Evolutionary conservation across 2,329 filamentous ascomycete species (phyloP), one percentile per base, ranked within the genome.

Genomic region (Cercospora canescens): DNA sequence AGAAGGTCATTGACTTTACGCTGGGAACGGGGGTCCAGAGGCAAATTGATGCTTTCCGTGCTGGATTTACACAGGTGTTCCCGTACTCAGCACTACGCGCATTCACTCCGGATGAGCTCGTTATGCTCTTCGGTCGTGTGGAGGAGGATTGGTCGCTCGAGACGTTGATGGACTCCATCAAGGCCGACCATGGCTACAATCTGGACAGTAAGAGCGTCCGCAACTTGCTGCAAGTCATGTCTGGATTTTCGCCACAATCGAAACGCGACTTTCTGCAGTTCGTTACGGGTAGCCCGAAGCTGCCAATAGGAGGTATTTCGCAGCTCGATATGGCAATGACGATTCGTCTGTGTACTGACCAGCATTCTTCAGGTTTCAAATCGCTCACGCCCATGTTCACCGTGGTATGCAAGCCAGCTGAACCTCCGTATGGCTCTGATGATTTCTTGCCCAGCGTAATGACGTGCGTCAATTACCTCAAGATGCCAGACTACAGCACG

Each of bases 391-490:
- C 95, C 21, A 97, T 98, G 90, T 98, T 99, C 78, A 99, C 95
- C 3, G 95, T 99, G 69, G 95, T 99, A 50, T 98, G 95, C 85
- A 97, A 97, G 80, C 94, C 94, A n/a, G 96, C 92, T 79, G 95
- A 99, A 76, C 89, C 93, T 16, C 95, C 95, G 1, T 95, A 94
- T 78, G 91, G 90, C 3, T 94, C 94, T 4, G 95, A 99, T 76
- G 95, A 99, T 81, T 99, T 98, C 75, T 86, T 99, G n/a, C 95
- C 96, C 12, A 98, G 94, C 77, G 96, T 99, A 78, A 99, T 99
- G 96, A 99, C 96, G 11, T 99, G 96, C 78, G 95, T 97, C 80
- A 99, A 99, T 80, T 99, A 99, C 78, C 88, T 99, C 74, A 99
- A 99, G 81, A 86, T 99, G 76, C 95, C 95, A 21, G 93, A 99